A percentile compares a stretch with the other conserved stretches of the same genome.
phyloP scores from a whole-genome alignment of 768 basidiomycete genomes.

The Mycena latifolia region DNA sequence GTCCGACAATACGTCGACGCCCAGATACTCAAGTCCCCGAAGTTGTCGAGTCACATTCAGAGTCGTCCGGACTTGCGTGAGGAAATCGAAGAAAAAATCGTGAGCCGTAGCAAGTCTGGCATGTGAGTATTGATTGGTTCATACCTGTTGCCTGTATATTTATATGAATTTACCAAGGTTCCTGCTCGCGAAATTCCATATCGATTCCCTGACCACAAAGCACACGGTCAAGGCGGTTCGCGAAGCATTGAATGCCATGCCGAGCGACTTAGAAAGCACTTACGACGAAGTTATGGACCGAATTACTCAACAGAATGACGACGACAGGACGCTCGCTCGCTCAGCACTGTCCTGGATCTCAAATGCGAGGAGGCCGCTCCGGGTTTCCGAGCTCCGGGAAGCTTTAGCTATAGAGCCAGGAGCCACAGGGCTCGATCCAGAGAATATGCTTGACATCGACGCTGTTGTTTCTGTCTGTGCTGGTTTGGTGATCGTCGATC shows the following conservation, averaged over 20 bases:
- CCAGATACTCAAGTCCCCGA: too few species aligned
- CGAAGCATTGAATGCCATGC: not conserved
- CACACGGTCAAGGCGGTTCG: not conserved
- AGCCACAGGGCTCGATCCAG: not conserved
- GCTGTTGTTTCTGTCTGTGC: constrained; percentile 6
- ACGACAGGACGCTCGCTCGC: not conserved
- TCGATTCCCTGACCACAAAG: not conserved
- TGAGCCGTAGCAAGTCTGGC: too few species aligned
- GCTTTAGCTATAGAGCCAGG: constrained; percentile 3
- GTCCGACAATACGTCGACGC: too few species aligned
- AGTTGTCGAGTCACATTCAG: too few species aligned
- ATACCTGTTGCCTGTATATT: too few species aligned
- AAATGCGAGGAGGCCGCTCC: not conserved
- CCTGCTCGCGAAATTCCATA: constrained; percentile 16
- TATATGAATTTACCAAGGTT: too few species aligned
- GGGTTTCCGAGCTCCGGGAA: not conserved
- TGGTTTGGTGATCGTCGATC: constrained; percentile 2
- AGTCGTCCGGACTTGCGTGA: too few species aligned
- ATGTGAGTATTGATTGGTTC: too few species aligned
- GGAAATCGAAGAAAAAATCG: too few species aligned
- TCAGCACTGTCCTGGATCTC: constrained; percentile 1
- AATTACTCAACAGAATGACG: constrained; percentile 3
- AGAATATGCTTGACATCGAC: not conserved
- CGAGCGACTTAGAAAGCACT: not conserved
- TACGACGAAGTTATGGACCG: too few species aligned